phyloP scores from a whole-genome alignment of 768 basidiomycete genomes.

The Rhodotorula taiwanensis region DNA sequence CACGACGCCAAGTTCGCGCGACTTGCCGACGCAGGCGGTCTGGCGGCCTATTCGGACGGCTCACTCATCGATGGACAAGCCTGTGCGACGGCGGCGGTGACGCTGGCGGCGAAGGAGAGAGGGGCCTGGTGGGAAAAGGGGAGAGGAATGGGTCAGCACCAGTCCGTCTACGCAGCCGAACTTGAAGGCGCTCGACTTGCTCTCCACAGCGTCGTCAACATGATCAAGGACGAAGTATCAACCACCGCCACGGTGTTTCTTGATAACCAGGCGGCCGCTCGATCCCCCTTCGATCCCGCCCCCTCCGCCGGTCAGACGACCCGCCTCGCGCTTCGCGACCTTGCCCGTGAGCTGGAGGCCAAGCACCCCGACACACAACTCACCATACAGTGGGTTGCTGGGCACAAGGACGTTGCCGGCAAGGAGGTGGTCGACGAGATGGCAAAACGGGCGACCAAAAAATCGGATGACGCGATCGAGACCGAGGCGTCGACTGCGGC shows the following conservation, averaged over 20 bases:
- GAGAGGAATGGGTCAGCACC: constrained; percentile 4
- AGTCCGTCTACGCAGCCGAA: constrained; percentile 1
- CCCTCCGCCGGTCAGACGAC: not conserved
- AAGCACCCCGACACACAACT: not conserved
- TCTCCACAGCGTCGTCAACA: not conserved
- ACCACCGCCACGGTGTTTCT: not conserved
- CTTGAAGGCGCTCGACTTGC: not conserved
- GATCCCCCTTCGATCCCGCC: not conserved
- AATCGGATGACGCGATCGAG: not conserved
- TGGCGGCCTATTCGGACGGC: constrained; percentile 1
- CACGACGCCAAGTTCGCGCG: no score
- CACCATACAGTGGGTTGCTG: constrained; percentile 1
- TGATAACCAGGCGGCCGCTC: constrained; percentile 2
- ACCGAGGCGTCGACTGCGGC: not conserved
- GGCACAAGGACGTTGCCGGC: not conserved
- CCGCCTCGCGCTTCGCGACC: not conserved
- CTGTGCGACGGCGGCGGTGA: not conserved
- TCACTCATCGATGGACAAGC: not conserved
- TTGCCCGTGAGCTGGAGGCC: not conserved
- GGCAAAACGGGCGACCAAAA: not conserved
- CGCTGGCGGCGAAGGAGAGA: not conserved
- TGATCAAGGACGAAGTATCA: no score
- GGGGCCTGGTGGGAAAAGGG: not conserved
- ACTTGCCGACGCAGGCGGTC: not conserved
- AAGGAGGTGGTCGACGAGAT: not conserved